Base-by-base conservation (phyloP, 176 grass and related monocot species). In the Cenchrus purpureus region DNA sequence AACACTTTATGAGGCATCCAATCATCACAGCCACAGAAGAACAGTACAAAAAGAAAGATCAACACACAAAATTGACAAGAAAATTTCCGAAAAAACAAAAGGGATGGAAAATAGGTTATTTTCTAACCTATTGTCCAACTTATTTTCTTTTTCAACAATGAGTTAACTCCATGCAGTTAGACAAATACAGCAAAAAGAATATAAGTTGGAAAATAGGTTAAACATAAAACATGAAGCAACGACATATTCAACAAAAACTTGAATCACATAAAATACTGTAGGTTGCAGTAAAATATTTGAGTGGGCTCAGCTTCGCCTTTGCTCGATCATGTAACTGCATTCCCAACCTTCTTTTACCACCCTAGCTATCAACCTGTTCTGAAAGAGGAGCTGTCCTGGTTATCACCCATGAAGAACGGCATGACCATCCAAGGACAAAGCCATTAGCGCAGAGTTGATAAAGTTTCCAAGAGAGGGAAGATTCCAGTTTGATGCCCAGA, bases 351-450 rank as follows among this genome's bases (percentile, higher is more conserved):
- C 81, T 81, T 46, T 68, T 57, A 55, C 77, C 25, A 62, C 60
- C 72, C 15, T 25, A 25, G 25, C 25, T 40, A 80, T 63, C 8
- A 79, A 79, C 19, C 60, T 45, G 15, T 58, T 73, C 19, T 68
- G 14, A 56, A 17, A 12, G 29, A 74, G 22, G 29, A 67, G 53
- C 74, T 83, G 14, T 15, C 52, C 73, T 71, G 80, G 80, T 87
- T 90, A 82, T 79, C 74, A 73, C 32, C 82, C n/a, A 6, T 82
- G 12, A 77, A 59, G 11, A 22, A 57, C 45, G 83, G 46, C 37
- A 65, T 77, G 84, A 88, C 74, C 84, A n/a, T 87, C 89, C 80
- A 75, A 80, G 76, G 52, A 16, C 43, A 89, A 7, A 74, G 2
- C 60, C 40, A 85, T 28, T 29, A 68, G 69, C 4, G 48, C 43